These are phyloP conservation scores for Cercophora samala DNA, from an alignment of 495 filamentous ascomycete genomes.

Conservation along the genomic window DNA sequence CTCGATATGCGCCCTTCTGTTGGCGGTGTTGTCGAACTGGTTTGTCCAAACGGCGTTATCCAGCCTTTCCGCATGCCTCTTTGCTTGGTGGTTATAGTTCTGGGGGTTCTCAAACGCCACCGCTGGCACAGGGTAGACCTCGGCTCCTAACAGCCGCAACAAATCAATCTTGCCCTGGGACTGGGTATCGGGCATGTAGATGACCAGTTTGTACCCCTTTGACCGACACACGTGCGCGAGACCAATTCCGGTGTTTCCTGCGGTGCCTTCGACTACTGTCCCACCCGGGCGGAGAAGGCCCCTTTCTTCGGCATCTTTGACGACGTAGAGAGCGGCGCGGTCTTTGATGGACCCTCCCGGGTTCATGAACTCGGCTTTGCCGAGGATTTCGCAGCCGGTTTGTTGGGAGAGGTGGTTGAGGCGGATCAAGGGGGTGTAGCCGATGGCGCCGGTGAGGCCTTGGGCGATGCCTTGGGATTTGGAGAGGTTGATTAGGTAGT, in stretches of 20 bases:
- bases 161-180: conserved; percentile 97
- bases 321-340: conserved; percentile 89
- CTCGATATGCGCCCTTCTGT: conserved; percentile 90
- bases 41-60: conserved; percentile 98
- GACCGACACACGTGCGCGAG: conserved; percentile 94
- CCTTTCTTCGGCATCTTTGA: conserved; percentile 87
- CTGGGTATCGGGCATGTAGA: conserved; percentile 99
- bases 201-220: conserved; percentile 89
- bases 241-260: conserved; percentile 96
- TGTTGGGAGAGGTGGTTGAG: conserved; percentile 83
- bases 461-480: conserved; percentile 78
- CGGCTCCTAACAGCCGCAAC: conserved; percentile 85
- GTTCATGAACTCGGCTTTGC: conserved; percentile 99
- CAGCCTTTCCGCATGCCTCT: conserved; percentile 75
- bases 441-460: conserved; percentile 88
- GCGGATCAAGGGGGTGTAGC: conserved; percentile 92
- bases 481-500: conserved; percentile 54
- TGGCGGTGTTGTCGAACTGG: conserved; percentile 96
- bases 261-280: conserved; percentile 94
- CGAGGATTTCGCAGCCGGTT: conserved; percentile 90
- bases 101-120: conserved; percentile 94
- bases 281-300: conserved; percentile 80
- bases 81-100: conserved; percentile 97
- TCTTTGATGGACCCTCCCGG: conserved; percentile 96
- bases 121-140: conserved; percentile 95